Conservation (phyloP, 2,329 filamentous ascomycete species). For the Pseudogymnoascus sp. region DNA sequence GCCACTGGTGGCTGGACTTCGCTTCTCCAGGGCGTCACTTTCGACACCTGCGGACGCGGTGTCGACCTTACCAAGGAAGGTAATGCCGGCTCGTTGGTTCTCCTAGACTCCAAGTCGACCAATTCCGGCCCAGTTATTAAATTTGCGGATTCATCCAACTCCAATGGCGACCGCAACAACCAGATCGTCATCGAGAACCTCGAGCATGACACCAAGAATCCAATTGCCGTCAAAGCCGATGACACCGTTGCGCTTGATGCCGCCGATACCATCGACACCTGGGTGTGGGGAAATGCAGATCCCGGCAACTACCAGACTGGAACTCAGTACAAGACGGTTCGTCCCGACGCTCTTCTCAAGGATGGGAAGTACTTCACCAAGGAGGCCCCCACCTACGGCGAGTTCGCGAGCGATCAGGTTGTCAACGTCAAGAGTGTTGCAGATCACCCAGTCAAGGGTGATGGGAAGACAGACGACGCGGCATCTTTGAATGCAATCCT, state of each 20-base stretch:
- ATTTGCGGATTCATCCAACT: background rate
- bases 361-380: conserved; percentile 35
- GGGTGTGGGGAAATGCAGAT: background rate
- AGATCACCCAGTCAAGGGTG: conserved; percentile 34
- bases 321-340: conserved; percentile 22
- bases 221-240: conserved; percentile 11
- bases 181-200: conserved; percentile 3
- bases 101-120: conserved; percentile 2
- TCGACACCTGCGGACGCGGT: conserved; percentile 23
- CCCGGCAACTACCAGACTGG: background rate
- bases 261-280: conserved; percentile 14
- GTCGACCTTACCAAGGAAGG: conserved; percentile 15
- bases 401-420: conserved; percentile 35
- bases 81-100: background rate
- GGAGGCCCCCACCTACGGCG: conserved; percentile 35
- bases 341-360: conserved; percentile 27
- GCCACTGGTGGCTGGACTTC: background rate
- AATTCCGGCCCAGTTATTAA: conserved; percentile 5
- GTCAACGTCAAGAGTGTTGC: conserved; percentile 40
- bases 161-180: background rate
- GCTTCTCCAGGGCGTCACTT: conserved; percentile 15
- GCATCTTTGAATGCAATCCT: conserved; percentile 29
- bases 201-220: background rate
- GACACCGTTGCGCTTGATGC: conserved; percentile 19
- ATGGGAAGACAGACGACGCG: conserved; percentile 33